Percentiles rank a stretch among this genome's conserved stretches.
phyloP scores from a whole-genome alignment of 2,329 filamentous ascomycete species.

The Botrytis aclada region DNA sequence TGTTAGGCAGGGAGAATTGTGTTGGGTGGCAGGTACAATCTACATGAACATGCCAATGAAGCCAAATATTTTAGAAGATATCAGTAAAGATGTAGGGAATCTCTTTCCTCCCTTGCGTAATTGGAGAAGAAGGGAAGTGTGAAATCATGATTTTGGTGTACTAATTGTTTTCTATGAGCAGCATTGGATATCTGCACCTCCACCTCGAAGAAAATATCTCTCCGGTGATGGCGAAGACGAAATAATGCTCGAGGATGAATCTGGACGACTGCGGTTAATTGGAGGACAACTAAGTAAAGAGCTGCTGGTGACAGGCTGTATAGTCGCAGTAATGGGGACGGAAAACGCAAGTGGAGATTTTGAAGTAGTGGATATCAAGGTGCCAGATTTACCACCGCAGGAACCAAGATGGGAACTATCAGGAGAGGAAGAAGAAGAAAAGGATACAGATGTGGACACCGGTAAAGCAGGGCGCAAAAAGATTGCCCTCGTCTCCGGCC shows the following conservation, averaged over 20 bases:
- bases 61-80: conserved; percentile 92
- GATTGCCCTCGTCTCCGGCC: conserved; percentile 83
- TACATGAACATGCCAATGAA: conserved; percentile 98
- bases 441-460: conserved; percentile 59
- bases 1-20: conserved; percentile 90
- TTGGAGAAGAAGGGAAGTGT: not conserved
- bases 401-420: conserved; percentile 74
- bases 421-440: conserved; percentile 48
- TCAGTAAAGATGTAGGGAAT: conserved; percentile 75
- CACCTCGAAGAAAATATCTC: conserved; percentile 73
- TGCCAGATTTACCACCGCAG: conserved; percentile 82
- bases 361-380: conserved; percentile 84
- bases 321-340: conserved; percentile 90
- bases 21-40: conserved; percentile 91
- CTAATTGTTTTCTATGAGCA: conserved; percentile 39
- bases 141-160: not conserved
- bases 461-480: conserved; percentile 47
- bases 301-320: conserved; percentile 84
- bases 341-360: conserved; percentile 92
- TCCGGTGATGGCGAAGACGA: conserved; percentile 57
- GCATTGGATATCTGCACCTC: conserved; percentile 86
- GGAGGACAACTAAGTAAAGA: conserved; percentile 66
- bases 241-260: conserved; percentile 93
- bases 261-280: conserved; percentile 76
- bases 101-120: not conserved